Base-by-base conservation (phyloP, 345 rosid species). In the Brassica carinata region DNA sequence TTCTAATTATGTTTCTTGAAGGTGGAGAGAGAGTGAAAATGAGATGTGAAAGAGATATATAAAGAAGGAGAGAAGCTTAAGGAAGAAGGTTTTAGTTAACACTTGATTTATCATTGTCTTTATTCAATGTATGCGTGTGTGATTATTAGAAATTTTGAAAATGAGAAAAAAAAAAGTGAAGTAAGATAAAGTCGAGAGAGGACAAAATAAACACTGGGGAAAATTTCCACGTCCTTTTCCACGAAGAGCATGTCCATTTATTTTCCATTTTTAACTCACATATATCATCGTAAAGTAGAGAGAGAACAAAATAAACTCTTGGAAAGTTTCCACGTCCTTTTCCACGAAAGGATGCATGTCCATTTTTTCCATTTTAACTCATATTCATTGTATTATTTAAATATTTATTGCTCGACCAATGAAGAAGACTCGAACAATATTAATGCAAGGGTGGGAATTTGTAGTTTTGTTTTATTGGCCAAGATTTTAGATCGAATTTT, bases 181-280 rank as follows among this genome's bases (percentile, higher is more conserved):
- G 10, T 40, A 40, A 40, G 48, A 40, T 40, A 40, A 65, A 57
- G 48, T 36, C 29, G 48, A 58, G n/a, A 58, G 27, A 79, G 0
- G 70, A 79, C 67, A 67, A 61, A 67, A 15, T 74, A 79, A 73
- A 66, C n/a, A 38, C 45, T 29, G n/a, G 5, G 45, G 73, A 67
- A 72, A 79, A 1, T 73, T 73, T 79, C 82, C 68, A 66, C 72
- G 67, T 78, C 72, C 36, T 48, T 79, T 79, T 66, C 77, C 73
- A 67, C 68, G 78, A 73, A 79, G 64, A 67, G 73, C 74, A 78
- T 73, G 73, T 73, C 74, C 33, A 34, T 34, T 34, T 34, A 8
- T 66, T 67, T 67, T 73, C 76, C 43, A 71, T 78, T 38, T 7
- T 8, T 34, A 34, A n/a, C 72, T 23, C 17, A 64, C 36, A 10